Percentiles rank a stretch among this genome's conserved stretches.
Conservation (phyloP, 2,329 filamentous ascomycete genomes). For the Neofusicoccum sp. region DNA sequence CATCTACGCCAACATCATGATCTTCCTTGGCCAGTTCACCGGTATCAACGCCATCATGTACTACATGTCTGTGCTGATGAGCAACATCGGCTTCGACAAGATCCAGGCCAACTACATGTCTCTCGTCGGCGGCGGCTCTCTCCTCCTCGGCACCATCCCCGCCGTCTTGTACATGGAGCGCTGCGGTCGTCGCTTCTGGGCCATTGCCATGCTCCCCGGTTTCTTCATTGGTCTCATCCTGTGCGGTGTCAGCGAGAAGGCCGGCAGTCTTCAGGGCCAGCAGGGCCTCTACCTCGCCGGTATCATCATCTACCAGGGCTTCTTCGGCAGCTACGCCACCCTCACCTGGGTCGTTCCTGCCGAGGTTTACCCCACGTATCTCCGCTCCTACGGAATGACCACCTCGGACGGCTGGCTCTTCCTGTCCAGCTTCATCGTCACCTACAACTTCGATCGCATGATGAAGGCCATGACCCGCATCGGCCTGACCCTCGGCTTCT, state of each 20-base stretch:
- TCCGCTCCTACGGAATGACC: conserved; percentile 72
- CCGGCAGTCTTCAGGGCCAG: conserved; percentile 48
- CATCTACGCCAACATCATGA: conserved; percentile 35
- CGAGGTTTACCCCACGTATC: conserved; percentile 71
- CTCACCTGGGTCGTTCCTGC: conserved; percentile 49
- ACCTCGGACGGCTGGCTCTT: conserved; percentile 67
- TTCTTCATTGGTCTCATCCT: conserved; percentile 69
- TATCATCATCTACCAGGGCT: conserved; percentile 49
- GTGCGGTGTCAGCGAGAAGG: conserved; percentile 63
- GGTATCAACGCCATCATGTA: conserved; percentile 71
- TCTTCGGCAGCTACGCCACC: conserved; percentile 37
- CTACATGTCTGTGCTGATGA: conserved; percentile 69
- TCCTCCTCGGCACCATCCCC: conserved; percentile 66
- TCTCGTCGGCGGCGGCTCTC: conserved; percentile 65
- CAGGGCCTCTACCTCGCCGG: conserved; percentile 65
- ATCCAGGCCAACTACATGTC: conserved; percentile 70
- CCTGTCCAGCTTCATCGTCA: conserved; percentile 69
- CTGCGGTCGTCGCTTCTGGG: conserved; percentile 73
- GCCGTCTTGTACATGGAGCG: conserved; percentile 70
- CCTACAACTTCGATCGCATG: conserved; percentile 73
- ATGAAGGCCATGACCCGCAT: conserved; percentile 64
- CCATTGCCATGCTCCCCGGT: conserved; percentile 67
- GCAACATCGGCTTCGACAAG: conserved; percentile 63
- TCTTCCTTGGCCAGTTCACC: conserved; percentile 61
- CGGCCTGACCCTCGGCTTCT: conserved; percentile 68